phyloP scores from a whole-genome alignment of 352 stramenopile genomes.

The Pythium phragmiticola region DNA sequence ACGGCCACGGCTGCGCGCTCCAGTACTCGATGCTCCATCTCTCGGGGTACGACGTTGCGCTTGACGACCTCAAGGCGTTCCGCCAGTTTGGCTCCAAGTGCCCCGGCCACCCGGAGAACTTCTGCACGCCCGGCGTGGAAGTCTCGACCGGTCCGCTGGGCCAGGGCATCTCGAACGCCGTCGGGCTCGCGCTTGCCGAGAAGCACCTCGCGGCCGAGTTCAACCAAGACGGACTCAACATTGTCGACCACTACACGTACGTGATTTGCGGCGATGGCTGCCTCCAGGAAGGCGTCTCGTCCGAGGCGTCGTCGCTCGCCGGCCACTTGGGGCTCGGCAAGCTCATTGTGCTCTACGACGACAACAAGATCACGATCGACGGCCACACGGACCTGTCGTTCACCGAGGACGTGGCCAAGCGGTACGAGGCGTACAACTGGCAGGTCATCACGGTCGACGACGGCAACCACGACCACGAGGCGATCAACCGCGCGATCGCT shows the following conservation, averaged over 20 bases:
- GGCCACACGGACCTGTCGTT: conserved; percentile 95
- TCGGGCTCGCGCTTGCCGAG: conserved; percentile 97
- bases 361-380: conserved; percentile 99
- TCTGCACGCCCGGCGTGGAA: conserved; percentile 93
- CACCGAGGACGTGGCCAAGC: conserved; percentile 97
- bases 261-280: conserved; percentile 99
- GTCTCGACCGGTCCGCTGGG: conserved; percentile 97
- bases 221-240: conserved; percentile 93
- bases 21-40: conserved; percentile 99
- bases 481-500: conserved; percentile 93
- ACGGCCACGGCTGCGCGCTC: conserved; percentile 98
- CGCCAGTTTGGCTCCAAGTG: conserved; percentile 94
- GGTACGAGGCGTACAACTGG: conserved; percentile 99
- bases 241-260: conserved; percentile 99
- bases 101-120: conserved; percentile 98
- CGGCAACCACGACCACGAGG: conserved; percentile 91
- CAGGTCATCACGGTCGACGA: conserved; percentile 95
- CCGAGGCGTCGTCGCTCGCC: conserved; percentile 95
- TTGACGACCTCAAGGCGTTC: conserved; percentile 98
- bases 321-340: conserved; percentile 98
- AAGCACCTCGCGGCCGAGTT: conserved; percentile 97
- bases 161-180: conserved; percentile 97
- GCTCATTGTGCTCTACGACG: conserved; percentile 99
- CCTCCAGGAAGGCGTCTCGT: conserved; percentile 97
- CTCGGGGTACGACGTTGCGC: conserved; percentile 92